phyloP scores from a whole-genome alignment of 164 flowering plant genomes.

The Nymphaea colorata region DNA sequence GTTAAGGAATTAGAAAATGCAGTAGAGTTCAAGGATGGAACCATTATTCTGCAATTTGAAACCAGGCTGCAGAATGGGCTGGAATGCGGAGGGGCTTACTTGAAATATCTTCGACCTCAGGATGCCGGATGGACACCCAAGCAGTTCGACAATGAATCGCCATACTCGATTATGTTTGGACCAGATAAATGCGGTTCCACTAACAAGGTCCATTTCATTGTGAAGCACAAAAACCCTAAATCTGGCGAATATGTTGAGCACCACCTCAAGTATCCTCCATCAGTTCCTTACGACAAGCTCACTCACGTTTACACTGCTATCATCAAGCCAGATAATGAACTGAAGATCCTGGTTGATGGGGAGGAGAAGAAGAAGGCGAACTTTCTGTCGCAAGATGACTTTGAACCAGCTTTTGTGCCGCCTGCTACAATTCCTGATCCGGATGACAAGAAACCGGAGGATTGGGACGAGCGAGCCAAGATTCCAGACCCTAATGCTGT shows the following conservation, averaged over 20 bases:
- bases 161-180: slow-evolving; percentile 96
- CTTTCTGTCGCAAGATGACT: slow-evolving; percentile 67
- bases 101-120: slow-evolving; percentile 94
- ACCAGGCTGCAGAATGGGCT: slow-evolving; percentile 86
- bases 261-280: slow-evolving; percentile 81
- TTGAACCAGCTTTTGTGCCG: slow-evolving; percentile 85
- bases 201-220: slow-evolving; percentile 89
- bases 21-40: slow-evolving; percentile 52
- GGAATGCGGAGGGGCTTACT: slow-evolving; percentile 96
- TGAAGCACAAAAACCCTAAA: slow-evolving; percentile 94
- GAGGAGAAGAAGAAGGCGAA: slow-evolving; percentile 84
- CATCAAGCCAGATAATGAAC: slow-evolving; percentile 59
- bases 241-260: slow-evolving; percentile 82
- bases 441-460: slow-evolving; percentile 94
- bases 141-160: slow-evolving; percentile 83
- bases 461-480: slow-evolving; percentile 95
- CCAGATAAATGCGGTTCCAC: slow-evolving; percentile 96
- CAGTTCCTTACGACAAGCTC: slow-evolving; percentile 83
- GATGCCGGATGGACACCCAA: slow-evolving; percentile 86
- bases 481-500: slow-evolving; percentile 81
- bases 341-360: slow-evolving; percentile 70
- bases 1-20: slow-evolving; percentile 73
- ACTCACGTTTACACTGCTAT: slow-evolving; percentile 87
- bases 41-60: slow-evolving; percentile 81
- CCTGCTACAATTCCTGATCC: slow-evolving; percentile 86